Conservation (phyloP, 768 basidiomycete species). For the Russula sp. region DNA sequence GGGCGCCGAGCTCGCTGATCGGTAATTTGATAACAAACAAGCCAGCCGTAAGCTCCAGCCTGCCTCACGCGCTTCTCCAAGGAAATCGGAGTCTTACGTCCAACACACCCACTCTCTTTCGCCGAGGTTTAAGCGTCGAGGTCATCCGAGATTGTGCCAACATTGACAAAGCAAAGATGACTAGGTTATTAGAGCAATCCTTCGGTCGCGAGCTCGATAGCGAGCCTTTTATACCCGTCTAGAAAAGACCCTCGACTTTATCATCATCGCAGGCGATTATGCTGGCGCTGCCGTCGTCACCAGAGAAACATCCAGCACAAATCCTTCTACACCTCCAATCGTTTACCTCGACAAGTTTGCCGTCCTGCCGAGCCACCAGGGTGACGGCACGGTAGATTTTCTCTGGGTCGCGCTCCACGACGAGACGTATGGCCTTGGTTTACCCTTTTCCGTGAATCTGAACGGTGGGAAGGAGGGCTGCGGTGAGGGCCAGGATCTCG, state of each 20-base stretch:
- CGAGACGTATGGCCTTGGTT: conserved; percentile 94
- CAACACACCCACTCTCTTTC: conserved; percentile 90
- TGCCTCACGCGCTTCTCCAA: conserved; percentile 90
- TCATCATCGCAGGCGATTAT: conserved; percentile 93
- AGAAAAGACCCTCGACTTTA: conserved; percentile 77
- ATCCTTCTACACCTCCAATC: conserved; percentile 50
- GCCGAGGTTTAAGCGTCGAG: conserved; percentile 82
- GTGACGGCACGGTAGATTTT: conserved; percentile 98
- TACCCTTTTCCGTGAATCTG: conserved; percentile 90
- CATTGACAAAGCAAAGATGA: conserved; percentile 74
- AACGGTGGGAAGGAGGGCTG: conserved; percentile 89
- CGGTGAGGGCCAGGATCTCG: conserved; percentile 89
- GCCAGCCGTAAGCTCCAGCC: conserved; percentile 90
- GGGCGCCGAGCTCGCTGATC: conserved; percentile 91
- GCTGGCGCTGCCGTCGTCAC: conserved; percentile 94
- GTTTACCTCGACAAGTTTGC: conserved; percentile 99
- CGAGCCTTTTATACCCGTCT: conserved; percentile 78
- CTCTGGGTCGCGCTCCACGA: conserved; percentile 98
- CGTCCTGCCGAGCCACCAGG: conserved; percentile 90
- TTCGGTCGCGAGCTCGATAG: conserved; percentile 74
- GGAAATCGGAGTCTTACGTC: conserved; percentile 80
- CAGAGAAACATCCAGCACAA: conserved; percentile 44
- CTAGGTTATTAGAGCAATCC: conserved; percentile 79
- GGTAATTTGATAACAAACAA: conserved; percentile 98
- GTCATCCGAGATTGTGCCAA: conserved; percentile 69